phyloP scores from a whole-genome alignment of 768 basidiomycete species.

The Mycena maculata region DNA sequence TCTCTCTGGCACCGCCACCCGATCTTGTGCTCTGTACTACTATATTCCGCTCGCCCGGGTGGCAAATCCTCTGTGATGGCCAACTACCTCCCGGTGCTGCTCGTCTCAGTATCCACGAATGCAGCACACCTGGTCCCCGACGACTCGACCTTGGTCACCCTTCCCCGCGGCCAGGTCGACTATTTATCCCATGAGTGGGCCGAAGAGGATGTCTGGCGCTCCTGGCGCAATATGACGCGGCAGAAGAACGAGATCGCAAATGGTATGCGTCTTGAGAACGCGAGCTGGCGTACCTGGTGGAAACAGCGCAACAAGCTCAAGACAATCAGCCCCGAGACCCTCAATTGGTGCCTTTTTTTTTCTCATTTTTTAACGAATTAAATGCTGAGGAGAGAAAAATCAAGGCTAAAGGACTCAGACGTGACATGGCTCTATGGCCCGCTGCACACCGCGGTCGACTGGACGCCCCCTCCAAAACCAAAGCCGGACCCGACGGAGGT shows the following conservation, averaged over 20 bases:
- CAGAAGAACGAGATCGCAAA: constrained; percentile 99
- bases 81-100: constrained; percentile 76
- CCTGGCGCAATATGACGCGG: constrained; percentile 98
- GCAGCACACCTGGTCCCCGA: constrained; percentile 74
- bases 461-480: constrained; percentile 75
- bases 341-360: constrained; percentile 87
- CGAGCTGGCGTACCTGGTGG: constrained; percentile 99
- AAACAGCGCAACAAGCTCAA: constrained; percentile 97
- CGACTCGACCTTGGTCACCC: constrained; percentile 84
- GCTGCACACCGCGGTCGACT: constrained; percentile 92
- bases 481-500: constrained; percentile 52
- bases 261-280: constrained; percentile 94
- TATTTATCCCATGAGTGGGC: constrained; percentile 98
- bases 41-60: no score
- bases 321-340: constrained; percentile 95
- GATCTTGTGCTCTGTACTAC: no score
- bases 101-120: constrained; percentile 71
- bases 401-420: constrained; percentile 98
- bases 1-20: no score
- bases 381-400: constrained; percentile 16
- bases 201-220: constrained; percentile 98
- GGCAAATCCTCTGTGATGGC: constrained; percentile 62
- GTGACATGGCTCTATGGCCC: constrained; percentile 99
- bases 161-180: constrained; percentile 94
- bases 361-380: constrained; percentile 23